phyloP scores from a whole-genome alignment of 1,284 basidiomycete species.

The Austroboletus sp. region DNA sequence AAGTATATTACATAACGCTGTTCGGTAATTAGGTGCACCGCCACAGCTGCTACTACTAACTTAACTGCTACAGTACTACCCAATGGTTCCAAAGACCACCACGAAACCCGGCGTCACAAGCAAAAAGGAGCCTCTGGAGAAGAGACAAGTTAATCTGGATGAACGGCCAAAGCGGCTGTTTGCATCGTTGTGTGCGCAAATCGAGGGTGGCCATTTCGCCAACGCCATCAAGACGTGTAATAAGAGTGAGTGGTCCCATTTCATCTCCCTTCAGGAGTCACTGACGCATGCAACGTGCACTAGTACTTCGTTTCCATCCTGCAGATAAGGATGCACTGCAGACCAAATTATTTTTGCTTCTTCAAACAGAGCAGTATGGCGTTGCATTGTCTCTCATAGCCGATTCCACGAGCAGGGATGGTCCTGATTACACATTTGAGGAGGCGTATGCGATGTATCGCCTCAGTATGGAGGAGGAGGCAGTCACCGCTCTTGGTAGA shows the following conservation, averaged over 20 bases:
- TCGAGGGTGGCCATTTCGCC: slow-evolving; percentile 73
- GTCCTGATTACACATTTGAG: slow-evolving; percentile 52
- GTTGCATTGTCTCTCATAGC: slow-evolving; percentile 52
- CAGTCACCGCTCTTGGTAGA: slow-evolving; percentile 45
- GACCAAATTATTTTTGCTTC: slow-evolving; percentile 74
- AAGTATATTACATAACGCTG: slow-evolving; percentile 18
- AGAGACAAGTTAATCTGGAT: slow-evolving; percentile 47
- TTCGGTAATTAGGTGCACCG: slow-evolving; percentile 20
- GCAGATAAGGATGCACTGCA: slow-evolving; percentile 64
- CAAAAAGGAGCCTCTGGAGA: slow-evolving; percentile 40
- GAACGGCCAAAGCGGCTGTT: slow-evolving; percentile 69
- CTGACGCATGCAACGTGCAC: slow-evolving; percentile 13
- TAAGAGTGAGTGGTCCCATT: slow-evolving; percentile 56
- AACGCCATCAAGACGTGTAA: slow-evolving; percentile 85
- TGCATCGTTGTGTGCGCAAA: slow-evolving; percentile 72
- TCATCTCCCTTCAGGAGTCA: slow-evolving; percentile 22
- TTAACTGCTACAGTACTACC: too few relatives aligned
- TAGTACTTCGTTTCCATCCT: slow-evolving; percentile 69
- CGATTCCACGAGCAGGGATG: slow-evolving; percentile 17
- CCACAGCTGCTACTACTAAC: slow-evolving; percentile 5
- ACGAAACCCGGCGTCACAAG: slow-evolving; percentile 9
- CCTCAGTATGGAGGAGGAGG: slow-evolving; percentile 65
- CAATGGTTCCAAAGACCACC: slow-evolving; percentile 23
- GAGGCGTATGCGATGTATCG: slow-evolving; percentile 77
- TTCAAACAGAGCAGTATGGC: slow-evolving; percentile 76